Evolutionary conservation across 345 rosid species (phyloP), one percentile per base, ranked within the genome.

Genomic region (Gossypium mustelinum): DNA sequence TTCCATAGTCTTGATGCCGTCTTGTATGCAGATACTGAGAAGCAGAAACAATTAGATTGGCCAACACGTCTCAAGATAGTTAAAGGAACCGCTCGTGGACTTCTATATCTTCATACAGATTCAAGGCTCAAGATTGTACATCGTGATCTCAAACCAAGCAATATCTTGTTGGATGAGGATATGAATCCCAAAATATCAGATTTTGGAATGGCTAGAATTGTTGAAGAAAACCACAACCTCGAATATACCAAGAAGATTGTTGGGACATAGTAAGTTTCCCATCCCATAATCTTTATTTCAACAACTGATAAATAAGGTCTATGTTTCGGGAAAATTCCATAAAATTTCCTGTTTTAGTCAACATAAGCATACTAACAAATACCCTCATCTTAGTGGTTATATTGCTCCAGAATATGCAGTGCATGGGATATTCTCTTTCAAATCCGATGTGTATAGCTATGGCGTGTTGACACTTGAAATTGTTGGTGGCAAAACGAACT

Each of bases 201-300:
- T 65, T 85, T 85, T 57, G 84, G 86, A 3, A 77, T 81, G 80
- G 86, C 86, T 17, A 83, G 81, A 41, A 81, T 83, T 13, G 78
- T 83, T 50, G 63, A 24, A 17, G 77, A 52, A 41, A 41, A 66
- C 4, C 71, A 75, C 16, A 58, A 11, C 18, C 25, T 7, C 14
- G 68, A 7, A 5, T 3, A 64, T 10, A 78, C 81, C 4, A 50
- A 13, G 4, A 78, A 61, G 43, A n/a, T 78, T 61, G 73, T 83
- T 0, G 85, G 86, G 18, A 83, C 77, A 18, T 34, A 45, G 81
- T 78, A 47, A 78, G 81, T 77, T 11, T 12, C 22, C 16, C 2
- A 41, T 1, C 2, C 41, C 24, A 7, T 43, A 7, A 63, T 27
- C 34, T 24, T 8, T n/a, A 14, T 64, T 60, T 17, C 16, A 22